These are phyloP conservation scores for Gastrodia elata DNA, from an alignment of 106 monocot species.

Conservation along the genomic window DNA sequence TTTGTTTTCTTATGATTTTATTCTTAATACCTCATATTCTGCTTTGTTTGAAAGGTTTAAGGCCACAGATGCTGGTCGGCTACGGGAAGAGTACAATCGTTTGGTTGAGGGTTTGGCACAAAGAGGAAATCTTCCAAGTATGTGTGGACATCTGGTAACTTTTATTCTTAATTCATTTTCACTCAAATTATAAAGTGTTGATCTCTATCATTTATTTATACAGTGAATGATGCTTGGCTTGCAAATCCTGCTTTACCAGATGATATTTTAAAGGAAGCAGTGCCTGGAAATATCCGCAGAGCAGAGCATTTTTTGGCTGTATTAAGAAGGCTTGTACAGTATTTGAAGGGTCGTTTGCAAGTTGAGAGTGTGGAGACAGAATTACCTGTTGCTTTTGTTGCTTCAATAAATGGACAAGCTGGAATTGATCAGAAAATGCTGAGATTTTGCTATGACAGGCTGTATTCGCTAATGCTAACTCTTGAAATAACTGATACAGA, in stretches of 20 bases:
- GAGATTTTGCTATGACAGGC: constrained; percentile 87
- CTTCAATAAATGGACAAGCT: constrained; percentile 63
- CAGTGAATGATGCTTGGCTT: constrained; percentile 85
- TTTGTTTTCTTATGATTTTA: not conserved
- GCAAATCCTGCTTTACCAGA: constrained; percentile 88
- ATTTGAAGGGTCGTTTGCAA: constrained; percentile 70
- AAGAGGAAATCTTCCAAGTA: constrained; percentile 84
- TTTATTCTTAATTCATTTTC: not conserved
- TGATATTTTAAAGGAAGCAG: constrained; percentile 93
- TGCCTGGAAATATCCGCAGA: constrained; percentile 79
- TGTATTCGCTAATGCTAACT: constrained; percentile 85
- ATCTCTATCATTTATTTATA: constrained; percentile 11
- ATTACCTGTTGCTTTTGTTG: constrained; percentile 74
- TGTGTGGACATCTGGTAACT: constrained; percentile 9
- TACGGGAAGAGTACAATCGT: constrained; percentile 88
- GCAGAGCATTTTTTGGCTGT: constrained; percentile 89
- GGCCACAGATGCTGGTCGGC: constrained; percentile 82
- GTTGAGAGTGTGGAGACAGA: constrained; percentile 93
- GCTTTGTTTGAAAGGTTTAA: constrained; percentile 94
- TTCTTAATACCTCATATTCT: constrained; percentile 5
- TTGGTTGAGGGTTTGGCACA: constrained; percentile 96
- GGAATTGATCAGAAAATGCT: constrained; percentile 99
- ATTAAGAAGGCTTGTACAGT: constrained; percentile 74
- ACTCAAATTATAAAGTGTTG: not conserved
- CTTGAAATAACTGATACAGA: constrained; percentile 97